These are phyloP conservation scores for Zygosaccharomyces kombuchaensis DNA, from an alignment of 805 yeast genomes.

Conservation along the genomic window DNA sequence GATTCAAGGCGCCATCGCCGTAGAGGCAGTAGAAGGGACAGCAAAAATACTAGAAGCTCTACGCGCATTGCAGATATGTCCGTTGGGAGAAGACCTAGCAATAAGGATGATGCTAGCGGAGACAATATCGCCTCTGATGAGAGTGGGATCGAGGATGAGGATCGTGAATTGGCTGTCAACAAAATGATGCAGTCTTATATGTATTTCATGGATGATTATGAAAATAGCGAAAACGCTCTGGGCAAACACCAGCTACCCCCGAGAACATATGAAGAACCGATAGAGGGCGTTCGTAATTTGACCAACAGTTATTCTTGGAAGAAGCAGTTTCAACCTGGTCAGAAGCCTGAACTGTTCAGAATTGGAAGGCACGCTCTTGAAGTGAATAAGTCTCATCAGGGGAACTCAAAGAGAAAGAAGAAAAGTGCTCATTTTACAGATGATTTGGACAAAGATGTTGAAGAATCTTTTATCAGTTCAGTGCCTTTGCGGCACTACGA, in stretches of 20 bases:
- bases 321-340: constrained; percentile 34
- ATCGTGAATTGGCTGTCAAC: constrained; percentile 45
- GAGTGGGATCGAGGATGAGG: constrained; percentile 14
- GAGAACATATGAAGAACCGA: constrained; percentile 8
- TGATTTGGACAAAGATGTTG: constrained; percentile 27
- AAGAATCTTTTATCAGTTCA: constrained; percentile 42
- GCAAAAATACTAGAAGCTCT: constrained; percentile 12
- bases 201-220: constrained; percentile 83
- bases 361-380: constrained; percentile 16
- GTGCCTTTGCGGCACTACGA: constrained; percentile 26
- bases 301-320: constrained; percentile 33
- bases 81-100: constrained; percentile 1
- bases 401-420: constrained; percentile 2
- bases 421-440: neutral
- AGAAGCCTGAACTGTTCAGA: constrained; percentile 25
- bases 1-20: constrained; percentile 3
- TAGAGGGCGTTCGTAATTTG: constrained; percentile 1
- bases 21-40: constrained; percentile 25
- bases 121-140: constrained; percentile 13
- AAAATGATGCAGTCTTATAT: constrained; percentile 90
- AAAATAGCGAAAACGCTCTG: constrained; percentile 39
- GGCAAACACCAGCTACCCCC: constrained; percentile 33
- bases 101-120: constrained; percentile 6
- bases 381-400: constrained; percentile 4
- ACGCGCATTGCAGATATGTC: constrained; percentile 13